Conservation (phyloP, 768 basidiomycete genomes). For the Serendipita sp. region DNA sequence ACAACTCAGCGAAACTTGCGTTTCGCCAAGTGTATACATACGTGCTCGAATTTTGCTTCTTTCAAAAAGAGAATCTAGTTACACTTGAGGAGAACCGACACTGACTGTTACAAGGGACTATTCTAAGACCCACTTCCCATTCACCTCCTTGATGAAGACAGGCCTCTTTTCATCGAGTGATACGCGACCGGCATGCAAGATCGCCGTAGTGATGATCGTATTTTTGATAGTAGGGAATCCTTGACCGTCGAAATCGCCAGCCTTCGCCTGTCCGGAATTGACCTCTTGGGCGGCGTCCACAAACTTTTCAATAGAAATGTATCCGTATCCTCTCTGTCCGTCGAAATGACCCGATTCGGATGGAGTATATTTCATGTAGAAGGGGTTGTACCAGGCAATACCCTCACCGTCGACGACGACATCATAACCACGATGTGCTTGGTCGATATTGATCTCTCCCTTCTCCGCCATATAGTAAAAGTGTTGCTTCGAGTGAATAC, state of each 20-base stretch:
- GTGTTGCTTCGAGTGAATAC: slow-evolving; percentile 80
- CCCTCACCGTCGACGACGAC: slow-evolving; percentile 73
- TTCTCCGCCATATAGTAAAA: slow-evolving; percentile 95
- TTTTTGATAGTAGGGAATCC: slow-evolving; percentile 80
- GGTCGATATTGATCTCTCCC: slow-evolving; percentile 84
- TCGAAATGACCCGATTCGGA: slow-evolving; percentile 87
- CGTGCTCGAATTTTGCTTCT: not conserved
- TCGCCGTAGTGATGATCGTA: slow-evolving; percentile 73
- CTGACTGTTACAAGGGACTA: slow-evolving; percentile 15
- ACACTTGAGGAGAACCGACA: not conserved
- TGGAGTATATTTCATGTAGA: slow-evolving; percentile 86
- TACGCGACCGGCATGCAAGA: slow-evolving; percentile 79
- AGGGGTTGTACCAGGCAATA: slow-evolving; percentile 36
- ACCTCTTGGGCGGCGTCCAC: slow-evolving; percentile 67
- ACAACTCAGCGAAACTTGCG: not conserved
- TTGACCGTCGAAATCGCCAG: slow-evolving; percentile 58
- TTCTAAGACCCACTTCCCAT: slow-evolving; percentile 49
- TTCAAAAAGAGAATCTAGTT: not conserved
- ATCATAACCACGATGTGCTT: slow-evolving; percentile 87
- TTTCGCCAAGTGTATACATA: not conserved
- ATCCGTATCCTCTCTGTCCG: slow-evolving; percentile 82
- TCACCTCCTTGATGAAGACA: slow-evolving; percentile 56
- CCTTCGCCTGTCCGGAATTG: slow-evolving; percentile 48
- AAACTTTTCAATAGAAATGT: slow-evolving; percentile 85
- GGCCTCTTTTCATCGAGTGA: slow-evolving; percentile 79